Evolutionary conservation across 176 grass and related monocot species (phyloP).

Genomic region (Hyparrhenia diplandra): DNA sequence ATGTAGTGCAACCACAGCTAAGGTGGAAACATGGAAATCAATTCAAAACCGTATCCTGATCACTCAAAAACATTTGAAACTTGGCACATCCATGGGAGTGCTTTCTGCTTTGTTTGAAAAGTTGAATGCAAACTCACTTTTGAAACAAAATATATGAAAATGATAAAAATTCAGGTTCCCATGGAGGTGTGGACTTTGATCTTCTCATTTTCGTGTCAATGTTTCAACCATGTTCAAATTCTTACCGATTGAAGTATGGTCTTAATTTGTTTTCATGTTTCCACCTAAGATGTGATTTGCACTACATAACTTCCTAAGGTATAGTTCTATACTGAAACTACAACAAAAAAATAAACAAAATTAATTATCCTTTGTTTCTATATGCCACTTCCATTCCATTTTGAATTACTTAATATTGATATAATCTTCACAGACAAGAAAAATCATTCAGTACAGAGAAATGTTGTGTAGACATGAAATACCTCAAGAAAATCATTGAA

Average conservation of each 20-base stretch:
- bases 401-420: neutral
- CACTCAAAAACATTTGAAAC: neutral
- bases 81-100: neutral
- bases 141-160: neutral
- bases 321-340: neutral
- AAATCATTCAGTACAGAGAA: neutral
- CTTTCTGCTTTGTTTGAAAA: neutral
- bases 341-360: neutral
- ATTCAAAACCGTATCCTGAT: neutral
- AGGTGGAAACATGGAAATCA: neutral
- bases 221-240: neutral
- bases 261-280: neutral
- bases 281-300: neutral
- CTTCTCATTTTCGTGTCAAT: neutral
- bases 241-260: neutral
- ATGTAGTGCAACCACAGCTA: neutral
- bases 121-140: neutral
- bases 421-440: neutral
- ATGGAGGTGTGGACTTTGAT: neutral
- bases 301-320: neutral
- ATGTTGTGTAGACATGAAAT: conserved; percentile 14
- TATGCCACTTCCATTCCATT: neutral
- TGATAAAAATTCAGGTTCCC: neutral
- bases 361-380: neutral
- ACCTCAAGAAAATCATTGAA: conserved; percentile 91